Evolutionary conservation across 73 alveolate genomes (phyloP).

Genomic region (Breviolum minutum): DNA sequence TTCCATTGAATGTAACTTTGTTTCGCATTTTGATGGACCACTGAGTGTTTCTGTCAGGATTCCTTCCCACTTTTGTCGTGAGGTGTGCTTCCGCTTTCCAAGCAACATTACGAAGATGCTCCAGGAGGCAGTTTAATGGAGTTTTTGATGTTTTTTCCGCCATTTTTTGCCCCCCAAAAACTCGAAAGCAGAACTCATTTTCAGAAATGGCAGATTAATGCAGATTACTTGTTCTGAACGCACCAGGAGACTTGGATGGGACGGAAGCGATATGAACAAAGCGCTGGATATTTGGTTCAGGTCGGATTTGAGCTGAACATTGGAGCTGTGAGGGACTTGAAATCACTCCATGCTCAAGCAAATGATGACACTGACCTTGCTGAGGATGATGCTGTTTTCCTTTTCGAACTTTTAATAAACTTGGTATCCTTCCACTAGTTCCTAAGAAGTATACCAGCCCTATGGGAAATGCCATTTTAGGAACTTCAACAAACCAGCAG

Average conservation of each 20-base stretch:
- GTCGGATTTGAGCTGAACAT: neutral
- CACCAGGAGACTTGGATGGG: slow-evolving; percentile 61
- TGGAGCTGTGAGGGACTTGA: neutral
- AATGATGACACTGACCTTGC: too few relatives aligned
- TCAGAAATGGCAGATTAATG: neutral
- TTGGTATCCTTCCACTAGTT: too few relatives aligned
- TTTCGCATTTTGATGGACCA: too few relatives aligned
- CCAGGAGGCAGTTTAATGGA: neutral
- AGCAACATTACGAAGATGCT: slow-evolving; percentile 11
- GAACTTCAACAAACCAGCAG: too few relatives aligned
- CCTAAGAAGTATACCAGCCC: too few relatives aligned
- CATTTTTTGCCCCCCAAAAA: too few relatives aligned
- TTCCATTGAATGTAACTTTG: too few relatives aligned
- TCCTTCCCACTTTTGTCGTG: neutral
- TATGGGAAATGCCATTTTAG: too few relatives aligned
- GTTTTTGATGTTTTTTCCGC: neutral
- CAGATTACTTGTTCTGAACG: neutral
- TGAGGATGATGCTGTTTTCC: neutral
- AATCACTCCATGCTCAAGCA: too few relatives aligned
- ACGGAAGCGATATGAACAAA: slow-evolving; percentile 32
- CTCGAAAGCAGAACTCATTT: neutral
- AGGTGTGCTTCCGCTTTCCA: slow-evolving; percentile 70
- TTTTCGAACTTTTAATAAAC: too few relatives aligned
- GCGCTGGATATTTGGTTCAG: slow-evolving; percentile 48
- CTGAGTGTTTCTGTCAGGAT: neutral